Base-by-base conservation (phyloP, 2,329 filamentous ascomycete genomes). In the Sporothrix phasma region DNA sequence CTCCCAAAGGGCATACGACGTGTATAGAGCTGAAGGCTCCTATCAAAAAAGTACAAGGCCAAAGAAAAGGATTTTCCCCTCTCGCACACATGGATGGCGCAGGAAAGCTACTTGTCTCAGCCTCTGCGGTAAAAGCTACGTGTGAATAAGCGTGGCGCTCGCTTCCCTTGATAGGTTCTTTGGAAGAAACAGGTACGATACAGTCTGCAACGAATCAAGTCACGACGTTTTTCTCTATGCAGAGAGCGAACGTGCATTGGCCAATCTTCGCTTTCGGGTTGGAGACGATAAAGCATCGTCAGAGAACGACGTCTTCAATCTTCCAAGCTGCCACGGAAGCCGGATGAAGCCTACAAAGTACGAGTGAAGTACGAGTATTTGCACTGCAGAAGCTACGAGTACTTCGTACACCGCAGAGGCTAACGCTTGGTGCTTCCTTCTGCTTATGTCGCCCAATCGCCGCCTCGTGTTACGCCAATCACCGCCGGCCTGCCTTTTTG, bases 381-480 rank as follows among this genome's bases (percentile, higher is more conserved):
- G 19, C 51, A 56, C 51, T n/a, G n/a, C n/a, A n/a, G n/a, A n/a
- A n/a, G n/a, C n/a, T n/a, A n/a, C n/a, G n/a, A 39, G 31, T 39
- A 24, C 15, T 13, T 4, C 8, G 39, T 6, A 41, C 13, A 17
- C 17, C 17, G 41, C n/a, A n/a, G n/a, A n/a, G n/a, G n/a, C 49
- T 37, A 37, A 54, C 29, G 49, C 29, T 37, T 29, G 31, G n/a
- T n/a, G 49, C 31, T 53, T 29, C 31, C 34, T 56, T 10, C 51
- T 54, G 11, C n/a, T 22, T 39, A 17, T 56, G 51, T 37, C 51
- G 39, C 62, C 62, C 53, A 59, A 63, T 49, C 51, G 46, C 43
- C 31, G 26, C 49, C 37, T 22, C 46, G 17, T 24, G 19, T 24
- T 39, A 47, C 58, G 47, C 63, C 58, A 65, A 62, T 62, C 63